Conservation (phyloP, 352 stramenopile species). For the Phytophthora sp. region DNA sequence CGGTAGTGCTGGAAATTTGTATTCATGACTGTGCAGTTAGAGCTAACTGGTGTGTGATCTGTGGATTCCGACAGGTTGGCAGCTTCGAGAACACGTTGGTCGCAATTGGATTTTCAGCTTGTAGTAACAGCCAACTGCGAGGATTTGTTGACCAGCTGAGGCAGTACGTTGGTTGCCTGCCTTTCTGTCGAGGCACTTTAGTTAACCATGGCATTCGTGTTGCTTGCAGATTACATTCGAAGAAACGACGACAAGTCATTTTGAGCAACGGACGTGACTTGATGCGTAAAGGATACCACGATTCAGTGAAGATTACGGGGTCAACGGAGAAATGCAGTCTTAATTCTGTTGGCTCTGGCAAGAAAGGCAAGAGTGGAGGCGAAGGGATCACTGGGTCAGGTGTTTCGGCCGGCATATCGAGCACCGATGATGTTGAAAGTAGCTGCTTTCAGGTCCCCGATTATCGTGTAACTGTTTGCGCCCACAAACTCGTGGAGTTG, state of each 20-base stretch:
- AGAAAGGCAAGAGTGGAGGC: slow-evolving; percentile 38
- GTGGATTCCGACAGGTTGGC: slow-evolving; percentile 39
- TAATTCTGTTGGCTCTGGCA: slow-evolving; percentile 36
- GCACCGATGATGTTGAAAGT: slow-evolving; percentile 44
- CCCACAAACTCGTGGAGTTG: slow-evolving; percentile 68
- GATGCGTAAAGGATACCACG: slow-evolving; percentile 64
- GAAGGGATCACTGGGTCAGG: slow-evolving; percentile 7
- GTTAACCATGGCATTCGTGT: neutral
- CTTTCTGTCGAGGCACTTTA: neutral
- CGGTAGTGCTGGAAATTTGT: slow-evolving; percentile 32
- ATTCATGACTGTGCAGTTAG: neutral
- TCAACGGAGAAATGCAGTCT: slow-evolving; percentile 65
- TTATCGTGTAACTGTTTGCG: slow-evolving; percentile 63
- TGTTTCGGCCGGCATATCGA: neutral
- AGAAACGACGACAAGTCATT: slow-evolving; percentile 71
- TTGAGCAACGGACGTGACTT: slow-evolving; percentile 54
- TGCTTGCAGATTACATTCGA: slow-evolving; percentile 60
- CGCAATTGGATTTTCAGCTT: slow-evolving; percentile 53
- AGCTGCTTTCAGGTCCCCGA: slow-evolving; percentile 70
- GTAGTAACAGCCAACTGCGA: slow-evolving; percentile 62
- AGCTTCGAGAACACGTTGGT: slow-evolving; percentile 58
- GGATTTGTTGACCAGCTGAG: slow-evolving; percentile 64
- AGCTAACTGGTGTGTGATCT: neutral
- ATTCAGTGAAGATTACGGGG: slow-evolving; percentile 63
- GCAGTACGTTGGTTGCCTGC: slow-evolving; percentile 40